Percentiles rank a stretch among this genome's conserved stretches.
Evolutionary conservation across 2,329 filamentous ascomycete species (phyloP).

Genomic region (Xylariaceae sp.): DNA sequence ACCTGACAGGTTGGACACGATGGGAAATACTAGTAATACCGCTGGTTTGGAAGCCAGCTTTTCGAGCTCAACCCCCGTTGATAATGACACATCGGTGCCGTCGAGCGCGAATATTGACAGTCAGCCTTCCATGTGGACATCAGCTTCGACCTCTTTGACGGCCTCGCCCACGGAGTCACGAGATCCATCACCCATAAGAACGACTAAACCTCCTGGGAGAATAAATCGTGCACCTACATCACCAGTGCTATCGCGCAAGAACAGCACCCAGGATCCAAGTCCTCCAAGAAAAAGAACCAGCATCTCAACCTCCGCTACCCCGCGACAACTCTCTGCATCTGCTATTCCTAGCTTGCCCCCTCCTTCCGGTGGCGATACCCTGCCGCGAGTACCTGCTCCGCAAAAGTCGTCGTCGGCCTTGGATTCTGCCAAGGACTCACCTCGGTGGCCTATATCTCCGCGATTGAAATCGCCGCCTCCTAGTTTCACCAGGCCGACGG

Average conservation of each 20-base stretch:
- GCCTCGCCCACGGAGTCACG: constrained; percentile 32
- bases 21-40: constrained; percentile 27
- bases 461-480: constrained; percentile 74
- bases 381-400: constrained; percentile 57
- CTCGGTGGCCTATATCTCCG: constrained; percentile 74
- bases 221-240: constrained; percentile 31
- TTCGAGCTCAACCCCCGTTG: constrained; percentile 33
- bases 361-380: constrained; percentile 52
- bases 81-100: constrained; percentile 33
- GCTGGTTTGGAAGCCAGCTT: constrained; percentile 33
- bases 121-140: constrained; percentile 34
- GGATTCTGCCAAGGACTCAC: constrained; percentile 51
- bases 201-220: constrained; percentile 22
- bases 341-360: constrained; percentile 64
- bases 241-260: constrained; percentile 56
- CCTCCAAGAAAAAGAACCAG: constrained; percentile 52
- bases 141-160: constrained; percentile 32
- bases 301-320: constrained; percentile 55
- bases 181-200: constrained; percentile 31
- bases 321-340: constrained; percentile 62
- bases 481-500: constrained; percentile 41
- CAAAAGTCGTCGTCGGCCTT: constrained; percentile 54
- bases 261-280: constrained; percentile 60
- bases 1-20: constrained; percentile 22
- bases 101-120: constrained; percentile 34